Conservation (phyloP, 495 filamentous ascomycete genomes). For the Bathelium albidoporum region DNA sequence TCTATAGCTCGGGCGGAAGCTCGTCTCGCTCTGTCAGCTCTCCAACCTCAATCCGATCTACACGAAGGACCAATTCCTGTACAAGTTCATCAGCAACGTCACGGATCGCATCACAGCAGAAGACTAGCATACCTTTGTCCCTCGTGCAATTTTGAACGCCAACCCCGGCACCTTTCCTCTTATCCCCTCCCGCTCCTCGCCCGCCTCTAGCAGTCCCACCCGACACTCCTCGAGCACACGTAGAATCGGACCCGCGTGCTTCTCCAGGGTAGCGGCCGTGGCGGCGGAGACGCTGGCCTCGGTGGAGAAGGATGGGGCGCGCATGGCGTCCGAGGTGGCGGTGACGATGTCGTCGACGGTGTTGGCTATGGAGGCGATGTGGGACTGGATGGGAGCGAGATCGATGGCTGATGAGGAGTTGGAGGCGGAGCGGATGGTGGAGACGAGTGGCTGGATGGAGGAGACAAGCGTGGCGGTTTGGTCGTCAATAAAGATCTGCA, state of each 20-base stretch:
- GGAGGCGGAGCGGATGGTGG: slow-evolving; percentile 58
- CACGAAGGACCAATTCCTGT: slow-evolving; percentile 24
- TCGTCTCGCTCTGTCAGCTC: slow-evolving; percentile 14
- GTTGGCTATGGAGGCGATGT: slow-evolving; percentile 60
- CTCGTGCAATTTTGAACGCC: slow-evolving; percentile 76
- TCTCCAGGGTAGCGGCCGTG: slow-evolving; percentile 37
- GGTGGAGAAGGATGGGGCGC: too few species aligned
- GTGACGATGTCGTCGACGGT: slow-evolving; percentile 60
- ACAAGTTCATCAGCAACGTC: slow-evolving; percentile 3
- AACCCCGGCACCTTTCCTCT: slow-evolving; percentile 59
- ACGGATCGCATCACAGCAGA: too few species aligned
- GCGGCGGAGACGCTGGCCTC: slow-evolving; percentile 19
- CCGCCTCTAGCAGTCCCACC: slow-evolving; percentile 51
- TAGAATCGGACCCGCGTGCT: slow-evolving; percentile 52
- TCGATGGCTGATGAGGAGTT: slow-evolving; percentile 49
- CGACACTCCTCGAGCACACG: slow-evolving; percentile 53
- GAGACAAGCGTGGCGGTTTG: slow-evolving; percentile 72
- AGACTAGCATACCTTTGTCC: slow-evolving; percentile 50
- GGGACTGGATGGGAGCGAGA: slow-evolving; percentile 54
- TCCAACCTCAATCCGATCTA: slow-evolving; percentile 25
- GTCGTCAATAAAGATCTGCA: slow-evolving; percentile 69
- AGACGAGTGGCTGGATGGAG: slow-evolving; percentile 71
- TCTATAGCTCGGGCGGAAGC: background rate
- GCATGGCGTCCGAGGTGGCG: slow-evolving; percentile 52
- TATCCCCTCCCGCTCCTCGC: slow-evolving; percentile 56